Evolutionary conservation across 495 filamentous ascomycete species (phyloP), one percentile per base, ranked within the genome.

Genomic region (Clavariopsis aquatica): DNA sequence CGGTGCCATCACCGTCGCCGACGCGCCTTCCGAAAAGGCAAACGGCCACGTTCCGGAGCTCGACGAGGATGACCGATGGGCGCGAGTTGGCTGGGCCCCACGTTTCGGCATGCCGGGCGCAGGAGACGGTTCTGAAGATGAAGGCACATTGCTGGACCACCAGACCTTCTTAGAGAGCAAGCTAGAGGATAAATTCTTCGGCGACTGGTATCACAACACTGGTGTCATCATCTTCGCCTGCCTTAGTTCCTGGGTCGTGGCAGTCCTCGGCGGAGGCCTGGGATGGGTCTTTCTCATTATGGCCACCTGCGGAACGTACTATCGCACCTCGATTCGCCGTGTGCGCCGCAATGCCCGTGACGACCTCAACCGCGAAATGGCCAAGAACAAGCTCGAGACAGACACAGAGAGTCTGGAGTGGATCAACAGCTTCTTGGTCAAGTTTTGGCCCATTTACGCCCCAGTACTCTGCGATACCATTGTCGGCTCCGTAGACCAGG

Each of bases 391-490:
- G 60, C 78, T 99, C 58, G 94, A 98, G 68, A 95, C 89, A 9
- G 95, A 99, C 71, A 87, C 85, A 26, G 94, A 99, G 77, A 93
- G 87, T 69, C 77, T 99, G 38, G 94, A 99, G 74, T 99, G 94
- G 94, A 97, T 99, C 70, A 99, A 99, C 81, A 95, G 92, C 74
- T 98, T 98, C 78, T 67, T 98, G 66, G 87, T 94, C 74, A 99
- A 98, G 75, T 98, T 99, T 78, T 99, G 94, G 94, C 94, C 94
- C 22, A 99, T 99, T 70, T 98, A 94, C 73, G 89, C 91, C 47
- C 94, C 94, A 0, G 91, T 97, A 23, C 84, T 99, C 12, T 92
- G 92, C 49, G 85, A 93, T 57, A 94, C 91, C 13, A 86, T 99
- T 68, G 92, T 97, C 78, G 88, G 83, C 73, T 90, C 91, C 0